Evolutionary conservation across 1,284 basidiomycete genomes (phyloP).

Genomic region (Puccinia novopanici): DNA sequence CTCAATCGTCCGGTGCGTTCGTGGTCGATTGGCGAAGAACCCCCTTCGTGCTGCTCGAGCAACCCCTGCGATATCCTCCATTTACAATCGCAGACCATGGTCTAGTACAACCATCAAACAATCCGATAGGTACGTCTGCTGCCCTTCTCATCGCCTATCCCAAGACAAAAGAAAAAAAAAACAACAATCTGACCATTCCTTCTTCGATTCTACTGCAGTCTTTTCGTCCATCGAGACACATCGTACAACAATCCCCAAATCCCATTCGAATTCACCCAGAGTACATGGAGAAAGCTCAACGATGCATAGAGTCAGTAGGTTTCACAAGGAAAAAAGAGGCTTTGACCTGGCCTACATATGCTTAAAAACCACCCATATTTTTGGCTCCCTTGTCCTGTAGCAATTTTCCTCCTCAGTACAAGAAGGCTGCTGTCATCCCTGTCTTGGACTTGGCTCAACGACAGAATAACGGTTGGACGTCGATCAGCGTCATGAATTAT

Average conservation of each 20-base stretch:
- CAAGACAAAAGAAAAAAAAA: too few species aligned
- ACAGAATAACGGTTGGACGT: slow-evolving; percentile 99
- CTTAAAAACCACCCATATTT: background rate
- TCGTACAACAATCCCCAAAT: slow-evolving; percentile 61
- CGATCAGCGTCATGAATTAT: slow-evolving; percentile 97
- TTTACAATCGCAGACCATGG: slow-evolving; percentile 20
- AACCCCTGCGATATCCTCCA: background rate
- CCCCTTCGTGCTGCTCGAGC: slow-evolving; percentile 6
- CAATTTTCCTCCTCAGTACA: slow-evolving; percentile 93
- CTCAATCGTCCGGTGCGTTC: background rate
- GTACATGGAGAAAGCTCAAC: slow-evolving; percentile 79
- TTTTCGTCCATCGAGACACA: slow-evolving; percentile 50
- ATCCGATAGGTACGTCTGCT: slow-evolving; percentile 18
- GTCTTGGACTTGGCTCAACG: slow-evolving; percentile 93
- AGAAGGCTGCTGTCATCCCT: slow-evolving; percentile 91
- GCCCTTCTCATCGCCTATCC: background rate
- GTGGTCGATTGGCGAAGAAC: slow-evolving; percentile 1
- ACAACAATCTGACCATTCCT: background rate
- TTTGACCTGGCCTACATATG: too few species aligned
- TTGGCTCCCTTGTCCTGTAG: slow-evolving; percentile 69
- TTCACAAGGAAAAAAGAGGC: too few species aligned
- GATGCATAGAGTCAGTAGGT: slow-evolving; percentile 41
- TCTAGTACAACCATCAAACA: slow-evolving; percentile 14
- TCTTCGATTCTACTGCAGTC: background rate
- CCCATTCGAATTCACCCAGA: slow-evolving; percentile 81